Percentiles rank a stretch among this genome's conserved stretches.
Evolutionary conservation across 2,329 filamentous ascomycete species (phyloP).

Genomic region (Neonectria hederae): DNA sequence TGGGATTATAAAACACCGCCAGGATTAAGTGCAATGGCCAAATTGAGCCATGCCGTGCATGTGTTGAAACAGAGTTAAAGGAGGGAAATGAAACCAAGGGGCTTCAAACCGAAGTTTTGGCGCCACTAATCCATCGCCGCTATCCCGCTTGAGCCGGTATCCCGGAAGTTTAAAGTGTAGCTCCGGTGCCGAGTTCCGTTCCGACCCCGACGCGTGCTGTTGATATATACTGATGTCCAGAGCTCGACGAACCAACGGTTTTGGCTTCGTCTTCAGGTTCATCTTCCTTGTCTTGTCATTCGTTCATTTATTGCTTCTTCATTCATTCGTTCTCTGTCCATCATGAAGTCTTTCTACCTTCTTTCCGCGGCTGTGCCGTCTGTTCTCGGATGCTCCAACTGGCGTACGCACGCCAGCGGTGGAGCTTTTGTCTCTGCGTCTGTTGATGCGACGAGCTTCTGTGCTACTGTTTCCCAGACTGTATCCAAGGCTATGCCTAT

Average conservation of each 20-base stretch:
- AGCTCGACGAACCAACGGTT: background rate
- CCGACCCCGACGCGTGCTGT: background rate
- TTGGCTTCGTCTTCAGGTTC: background rate
- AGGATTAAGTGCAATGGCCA: background rate
- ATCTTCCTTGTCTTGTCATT: background rate
- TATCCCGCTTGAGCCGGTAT: conserved; percentile 2
- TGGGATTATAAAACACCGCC: background rate
- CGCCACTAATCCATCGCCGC: background rate
- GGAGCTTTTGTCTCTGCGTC: conserved; percentile 3
- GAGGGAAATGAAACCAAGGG: background rate
- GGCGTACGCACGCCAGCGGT: conserved; percentile 5
- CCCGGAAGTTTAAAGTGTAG: background rate
- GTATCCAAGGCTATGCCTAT: background rate
- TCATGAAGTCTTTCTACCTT: conserved; percentile 14
- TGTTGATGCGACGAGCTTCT: conserved; percentile 2
- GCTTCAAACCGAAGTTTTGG: background rate
- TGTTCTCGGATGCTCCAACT: conserved; percentile 9
- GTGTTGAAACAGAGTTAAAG: background rate
- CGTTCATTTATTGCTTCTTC: background rate
- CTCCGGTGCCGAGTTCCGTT: conserved; percentile 3
- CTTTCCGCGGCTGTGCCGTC: conserved; percentile 22
- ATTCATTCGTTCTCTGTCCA: background rate
- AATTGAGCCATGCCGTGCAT: background rate
- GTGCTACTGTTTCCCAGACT: conserved; percentile 4
- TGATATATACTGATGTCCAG: background rate